Evolutionary conservation across 192 early-diverging fungal species (phyloP).

Genomic region (Backusella tuberculispora): DNA sequence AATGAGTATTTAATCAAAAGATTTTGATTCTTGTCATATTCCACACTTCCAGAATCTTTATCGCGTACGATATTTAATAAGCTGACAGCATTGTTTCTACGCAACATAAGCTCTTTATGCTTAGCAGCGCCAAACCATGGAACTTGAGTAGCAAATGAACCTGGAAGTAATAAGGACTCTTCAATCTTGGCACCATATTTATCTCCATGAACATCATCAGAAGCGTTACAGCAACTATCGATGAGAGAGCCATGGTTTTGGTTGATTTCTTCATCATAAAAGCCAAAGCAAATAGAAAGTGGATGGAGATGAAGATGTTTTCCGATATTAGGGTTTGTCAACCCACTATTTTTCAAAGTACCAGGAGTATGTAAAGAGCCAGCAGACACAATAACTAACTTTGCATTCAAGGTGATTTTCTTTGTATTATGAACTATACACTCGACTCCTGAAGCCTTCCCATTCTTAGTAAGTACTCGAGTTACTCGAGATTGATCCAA

Average conservation of each 20-base stretch:
- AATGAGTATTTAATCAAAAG: slow-evolving; percentile 54
- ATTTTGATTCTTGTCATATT: slow-evolving; percentile 45
- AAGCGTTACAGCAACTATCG: slow-evolving; percentile 62
- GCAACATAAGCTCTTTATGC: slow-evolving; percentile 58
- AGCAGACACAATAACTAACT: slow-evolving; percentile 61
- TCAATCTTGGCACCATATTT: slow-evolving; percentile 74
- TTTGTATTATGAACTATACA: slow-evolving; percentile 28
- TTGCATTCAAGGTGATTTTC: slow-evolving; percentile 48
- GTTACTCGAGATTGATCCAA: slow-evolving; percentile 61
- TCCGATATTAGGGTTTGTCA: slow-evolving; percentile 75
- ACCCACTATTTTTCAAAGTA: slow-evolving; percentile 61
- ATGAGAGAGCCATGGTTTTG: slow-evolving; percentile 64
- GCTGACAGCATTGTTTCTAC: slow-evolving; percentile 50
- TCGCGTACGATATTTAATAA: slow-evolving; percentile 67
- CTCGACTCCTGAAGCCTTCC: slow-evolving; percentile 62
- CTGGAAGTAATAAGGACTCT: slow-evolving; percentile 59
- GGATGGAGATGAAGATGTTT: slow-evolving; percentile 70
- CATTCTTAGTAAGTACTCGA: slow-evolving; percentile 56
- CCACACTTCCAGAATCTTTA: slow-evolving; percentile 57
- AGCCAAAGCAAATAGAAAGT: slow-evolving; percentile 59
- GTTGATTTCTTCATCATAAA: slow-evolving; percentile 60
- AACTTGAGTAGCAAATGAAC: slow-evolving; percentile 38
- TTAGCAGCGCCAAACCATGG: slow-evolving; percentile 55
- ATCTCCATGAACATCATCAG: slow-evolving; percentile 62
- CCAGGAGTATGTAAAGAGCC: slow-evolving; percentile 72